Percentiles rank a stretch among this genome's conserved stretches.
Evolutionary conservation across 2,329 filamentous ascomycete species (phyloP).

Genomic region (Dothistroma septosporum): DNA sequence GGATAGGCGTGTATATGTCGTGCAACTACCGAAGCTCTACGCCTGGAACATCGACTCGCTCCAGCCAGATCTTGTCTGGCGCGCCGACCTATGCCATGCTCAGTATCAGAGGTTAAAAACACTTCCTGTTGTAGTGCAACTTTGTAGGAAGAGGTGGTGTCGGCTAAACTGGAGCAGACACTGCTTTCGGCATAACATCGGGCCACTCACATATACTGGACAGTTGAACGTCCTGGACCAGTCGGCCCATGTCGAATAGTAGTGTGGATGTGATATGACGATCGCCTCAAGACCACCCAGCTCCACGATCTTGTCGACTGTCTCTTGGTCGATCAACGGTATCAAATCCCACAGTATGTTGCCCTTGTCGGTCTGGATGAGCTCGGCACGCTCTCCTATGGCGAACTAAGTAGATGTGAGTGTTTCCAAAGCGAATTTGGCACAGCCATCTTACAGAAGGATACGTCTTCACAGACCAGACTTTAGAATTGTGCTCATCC

Average conservation of each 20-base stretch:
- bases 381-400: conserved; percentile 68
- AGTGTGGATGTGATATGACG: conserved; percentile 63
- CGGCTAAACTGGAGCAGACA: background rate
- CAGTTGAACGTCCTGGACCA: conserved; percentile 67
- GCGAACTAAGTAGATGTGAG: conserved; percentile 43
- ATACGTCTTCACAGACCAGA: conserved; percentile 44
- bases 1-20: conserved; percentile 30
- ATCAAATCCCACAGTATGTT: conserved; percentile 78
- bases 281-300: conserved; percentile 50
- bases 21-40: conserved; percentile 45
- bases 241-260: conserved; percentile 68
- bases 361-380: conserved; percentile 60
- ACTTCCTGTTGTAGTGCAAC: background rate
- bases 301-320: conserved; percentile 40
- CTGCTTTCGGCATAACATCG: background rate
- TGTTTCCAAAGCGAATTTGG: background rate
- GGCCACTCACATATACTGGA: conserved; percentile 53
- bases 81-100: conserved; percentile 42
- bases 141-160: background rate
- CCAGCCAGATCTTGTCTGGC: conserved; percentile 64
- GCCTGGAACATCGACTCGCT: conserved; percentile 39
- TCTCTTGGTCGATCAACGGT: conserved; percentile 61
- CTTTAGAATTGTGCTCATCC: conserved; percentile 42
- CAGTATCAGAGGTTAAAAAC: background rate
- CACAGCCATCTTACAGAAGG: conserved; percentile 18